phyloP scores from a whole-genome alignment of 768 basidiomycete species.

The Leccinum uliginosum region DNA sequence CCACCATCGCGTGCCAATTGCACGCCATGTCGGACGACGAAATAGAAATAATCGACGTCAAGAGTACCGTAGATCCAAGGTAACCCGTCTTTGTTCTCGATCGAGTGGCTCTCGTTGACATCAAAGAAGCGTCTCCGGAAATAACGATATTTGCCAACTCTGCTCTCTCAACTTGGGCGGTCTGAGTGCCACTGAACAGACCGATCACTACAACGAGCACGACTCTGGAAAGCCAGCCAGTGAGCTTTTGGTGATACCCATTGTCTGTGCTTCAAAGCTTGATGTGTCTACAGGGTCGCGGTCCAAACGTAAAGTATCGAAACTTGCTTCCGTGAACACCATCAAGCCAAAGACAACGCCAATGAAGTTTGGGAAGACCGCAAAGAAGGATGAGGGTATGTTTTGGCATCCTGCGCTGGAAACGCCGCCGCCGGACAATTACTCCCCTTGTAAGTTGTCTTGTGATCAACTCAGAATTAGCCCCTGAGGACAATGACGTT shows the following conservation, averaged over 20 bases:
- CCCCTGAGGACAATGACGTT: slow-evolving; percentile 11
- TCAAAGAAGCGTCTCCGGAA: slow-evolving; percentile 10
- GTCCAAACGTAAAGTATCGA: slow-evolving; percentile 14
- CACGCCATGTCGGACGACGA: slow-evolving; percentile 24
- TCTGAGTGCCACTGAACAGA: slow-evolving; percentile 36
- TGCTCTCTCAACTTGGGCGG: slow-evolving; percentile 42
- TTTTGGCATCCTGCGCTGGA: slow-evolving; percentile 62
- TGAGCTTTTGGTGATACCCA: neutral
- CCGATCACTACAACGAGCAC: slow-evolving; percentile 57
- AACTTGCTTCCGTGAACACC: neutral
- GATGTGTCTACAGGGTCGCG: slow-evolving; percentile 10
- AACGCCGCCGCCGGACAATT: slow-evolving; percentile 48
- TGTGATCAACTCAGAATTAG: neutral
- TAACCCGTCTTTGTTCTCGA: neutral
- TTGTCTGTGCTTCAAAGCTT: neutral
- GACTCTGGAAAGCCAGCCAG: slow-evolving; percentile 19
- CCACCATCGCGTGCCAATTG: slow-evolving; percentile 5
- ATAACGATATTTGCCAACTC: slow-evolving; percentile 42
- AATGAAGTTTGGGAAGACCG: slow-evolving; percentile 10
- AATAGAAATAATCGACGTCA: slow-evolving; percentile 23
- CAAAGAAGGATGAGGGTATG: slow-evolving; percentile 33
- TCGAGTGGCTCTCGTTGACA: neutral
- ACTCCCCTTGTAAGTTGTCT: slow-evolving; percentile 59
- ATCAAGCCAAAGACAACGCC: neutral
- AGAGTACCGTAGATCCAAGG: slow-evolving; percentile 4